Base-by-base conservation (phyloP, 768 basidiomycete species). In the Pholiota microspora region DNA sequence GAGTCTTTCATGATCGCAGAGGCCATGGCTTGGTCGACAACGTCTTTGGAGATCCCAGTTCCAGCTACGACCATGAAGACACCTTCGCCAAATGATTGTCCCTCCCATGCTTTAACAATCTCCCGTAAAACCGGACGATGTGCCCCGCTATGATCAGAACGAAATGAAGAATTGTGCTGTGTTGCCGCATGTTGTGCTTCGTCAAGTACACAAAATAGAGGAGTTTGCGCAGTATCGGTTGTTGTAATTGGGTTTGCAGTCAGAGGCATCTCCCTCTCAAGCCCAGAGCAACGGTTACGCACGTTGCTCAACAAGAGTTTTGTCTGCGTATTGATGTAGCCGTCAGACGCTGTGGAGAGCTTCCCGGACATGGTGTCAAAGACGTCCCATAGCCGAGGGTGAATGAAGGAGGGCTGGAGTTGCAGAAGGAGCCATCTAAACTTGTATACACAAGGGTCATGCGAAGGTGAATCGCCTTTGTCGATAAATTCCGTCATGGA, bases 1-100 rank as follows among this genome's bases (percentile, higher is more conserved):
- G 75, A 75, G 28, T 75, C 75, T 55, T 78, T 78, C 75, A 78
- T 77, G 45, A 77, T 71, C 1, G 73, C 76, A 5, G 73, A 75
- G 2, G 75, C 69, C 73, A 77, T 75, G 0, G 75, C 74, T 50
- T 72, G 72, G 54, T 76, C 73, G 6, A 78, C 74, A 12, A 73
- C 70, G 49, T 74, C 71, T 60, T 77, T 77, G 10, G 75, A 76
- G 13, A 78, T 73, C 1, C 75, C 76, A 3, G 76, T 78, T 4
- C 77, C 77, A 2, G 75, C 73, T 4, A 78, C 69, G 7, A 76
- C 70, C 70, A 78, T 72, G 49, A 73, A 74, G 8, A 78, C 70
- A 2, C 73, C 71, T 28, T 73, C 70, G 1, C 70, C 71, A n/a
- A 64, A 67, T 1, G 69, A 69, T 45, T 73, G 71, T 4, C 66